Base-by-base conservation (phyloP, 495 filamentous ascomycete genomes). In the Amphirosellinia nigrospora region DNA sequence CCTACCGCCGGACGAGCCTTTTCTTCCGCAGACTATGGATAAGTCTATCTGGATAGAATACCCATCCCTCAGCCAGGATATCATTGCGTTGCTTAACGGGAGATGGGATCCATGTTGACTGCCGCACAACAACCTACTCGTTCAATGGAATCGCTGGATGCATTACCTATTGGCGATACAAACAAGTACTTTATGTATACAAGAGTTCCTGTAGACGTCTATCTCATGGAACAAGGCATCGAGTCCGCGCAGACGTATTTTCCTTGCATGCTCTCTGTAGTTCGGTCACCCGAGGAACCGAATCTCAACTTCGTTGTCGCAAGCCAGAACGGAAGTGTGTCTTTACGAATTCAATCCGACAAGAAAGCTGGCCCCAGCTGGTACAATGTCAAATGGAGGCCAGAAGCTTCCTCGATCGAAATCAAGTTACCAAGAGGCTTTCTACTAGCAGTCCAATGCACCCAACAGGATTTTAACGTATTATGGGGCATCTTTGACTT, bases 401-500 rank as follows among this genome's bases (percentile, higher is more conserved):
- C 87, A 13, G 87, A 89, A 19, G 82, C 82, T 10, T 83, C 85
- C 64, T 84, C 82, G 3, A 83, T 97, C 72, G 83, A 86, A 30
- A 79, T 96, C 34, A 86, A 85, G 64, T 79, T 96, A 15, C 89
- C 91, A 3, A 86, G 90, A 52, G 89, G 90, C 1, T 91, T 93
- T 71, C 81, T 89, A 50, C 75, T 95, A 38, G 85, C 86, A 55
- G 79, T 96, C 9, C 85, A 89, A 66, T 92, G 92, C 80, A 82
- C 82, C 15, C 91, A 94, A 74, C 83, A 86, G 11, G 92, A 94
- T 72, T 95, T 91, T 81, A 89, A 88, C 68, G 89, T 84, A 28
- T 77, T 97, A 16, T 93, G 91, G 88, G 89, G 89, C 70, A 92
- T 96, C 74, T 91, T 91, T 68, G 92, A 96, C 62, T 93, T 94